Conservation (phyloP, 257 asterid genomes). For the Lycium barbarum region DNA sequence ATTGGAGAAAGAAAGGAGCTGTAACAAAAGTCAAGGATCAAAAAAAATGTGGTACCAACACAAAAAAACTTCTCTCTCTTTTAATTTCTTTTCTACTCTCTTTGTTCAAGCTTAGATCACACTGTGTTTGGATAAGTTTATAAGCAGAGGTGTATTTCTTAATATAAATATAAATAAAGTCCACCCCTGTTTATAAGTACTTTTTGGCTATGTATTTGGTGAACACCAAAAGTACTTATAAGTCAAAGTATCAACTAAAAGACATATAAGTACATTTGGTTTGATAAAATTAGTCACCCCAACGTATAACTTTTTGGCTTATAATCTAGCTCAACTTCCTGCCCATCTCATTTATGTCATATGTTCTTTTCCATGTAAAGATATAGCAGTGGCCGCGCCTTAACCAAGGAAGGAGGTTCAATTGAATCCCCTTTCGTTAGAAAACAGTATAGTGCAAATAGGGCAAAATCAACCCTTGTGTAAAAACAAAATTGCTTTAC, state of each 20-base stretch:
- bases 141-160: too few species aligned
- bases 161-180: too few species aligned
- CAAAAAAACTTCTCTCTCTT: neutral
- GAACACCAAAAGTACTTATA: too few species aligned
- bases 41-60: slow-evolving; percentile 57
- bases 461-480: neutral
- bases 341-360: neutral
- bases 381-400: neutral
- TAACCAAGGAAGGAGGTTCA: neutral
- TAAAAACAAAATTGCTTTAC: neutral
- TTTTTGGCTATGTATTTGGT: too few species aligned
- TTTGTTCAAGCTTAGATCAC: neutral
- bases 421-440: neutral
- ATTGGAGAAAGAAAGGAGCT: slow-evolving; percentile 70
- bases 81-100: neutral
- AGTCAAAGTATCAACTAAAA: too few species aligned
- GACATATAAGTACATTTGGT: too few species aligned
- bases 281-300: too few species aligned
- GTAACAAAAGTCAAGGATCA: slow-evolving; percentile 71
- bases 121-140: too few species aligned
- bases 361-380: neutral
- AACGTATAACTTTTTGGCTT: too few species aligned
- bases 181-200: too few species aligned
- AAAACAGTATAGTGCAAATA: neutral
- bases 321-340: neutral